These are phyloP conservation scores for Pistacia vera DNA, from an alignment of 345 rosid species.

Conservation along the genomic window DNA sequence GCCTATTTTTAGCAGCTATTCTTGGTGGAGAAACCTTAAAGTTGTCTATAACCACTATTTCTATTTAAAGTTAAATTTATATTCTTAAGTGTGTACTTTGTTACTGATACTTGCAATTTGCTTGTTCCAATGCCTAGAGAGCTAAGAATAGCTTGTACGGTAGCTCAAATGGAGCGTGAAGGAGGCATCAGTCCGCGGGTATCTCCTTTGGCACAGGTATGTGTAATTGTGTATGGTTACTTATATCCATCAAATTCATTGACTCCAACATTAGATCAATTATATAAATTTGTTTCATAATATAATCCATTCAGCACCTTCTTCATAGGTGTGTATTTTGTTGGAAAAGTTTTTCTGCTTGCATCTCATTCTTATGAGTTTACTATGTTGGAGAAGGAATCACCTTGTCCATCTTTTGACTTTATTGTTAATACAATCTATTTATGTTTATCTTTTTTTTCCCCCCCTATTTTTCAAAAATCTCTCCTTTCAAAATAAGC, in stretches of 20 bases:
- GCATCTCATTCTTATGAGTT: too few relatives aligned
- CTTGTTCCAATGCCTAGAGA: constrained; percentile 52
- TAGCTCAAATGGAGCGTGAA: constrained; percentile 99
- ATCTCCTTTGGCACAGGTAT: constrained; percentile 95
- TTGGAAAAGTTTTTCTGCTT: too few relatives aligned
- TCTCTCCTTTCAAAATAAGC: too few relatives aligned
- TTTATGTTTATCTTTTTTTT: too few relatives aligned
- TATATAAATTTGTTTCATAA: neutral
- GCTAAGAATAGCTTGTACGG: constrained; percentile 93
- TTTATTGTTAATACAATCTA: too few relatives aligned
- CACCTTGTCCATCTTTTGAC: too few relatives aligned
- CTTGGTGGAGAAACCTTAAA: constrained; percentile 98
- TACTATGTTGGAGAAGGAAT: too few relatives aligned
- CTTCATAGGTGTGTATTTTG: neutral
- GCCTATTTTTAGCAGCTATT: constrained; percentile 96
- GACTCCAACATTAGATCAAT: neutral
- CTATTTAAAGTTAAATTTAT: neutral
- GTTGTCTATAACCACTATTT: constrained; percentile 40
- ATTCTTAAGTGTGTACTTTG: neutral
- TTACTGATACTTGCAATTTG: constrained; percentile 10
- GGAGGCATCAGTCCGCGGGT: constrained; percentile 96
- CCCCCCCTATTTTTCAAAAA: too few relatives aligned
- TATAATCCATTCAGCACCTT: neutral
- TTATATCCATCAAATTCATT: neutral
- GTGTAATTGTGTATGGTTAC: constrained; percentile 12